Conservation (phyloP, 2,329 filamentous ascomycete species). For the Myriosclerotinia scirpicola region DNA sequence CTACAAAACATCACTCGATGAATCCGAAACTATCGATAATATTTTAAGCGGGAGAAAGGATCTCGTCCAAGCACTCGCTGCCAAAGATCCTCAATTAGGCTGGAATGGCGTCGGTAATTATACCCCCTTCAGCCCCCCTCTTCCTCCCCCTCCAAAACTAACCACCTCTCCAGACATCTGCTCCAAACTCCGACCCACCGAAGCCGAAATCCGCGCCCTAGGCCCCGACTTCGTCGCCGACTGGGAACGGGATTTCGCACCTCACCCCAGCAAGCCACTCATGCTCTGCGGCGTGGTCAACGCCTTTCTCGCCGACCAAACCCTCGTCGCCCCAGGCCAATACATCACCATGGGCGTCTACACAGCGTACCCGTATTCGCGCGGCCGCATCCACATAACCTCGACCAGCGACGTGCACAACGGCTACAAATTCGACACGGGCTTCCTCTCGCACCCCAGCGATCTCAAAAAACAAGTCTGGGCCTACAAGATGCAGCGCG, state of each 20-base stretch:
- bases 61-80: slow-evolving; percentile 47
- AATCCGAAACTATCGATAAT: slow-evolving; percentile 54
- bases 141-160: slow-evolving; percentile 1
- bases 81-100: slow-evolving; percentile 52
- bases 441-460: slow-evolving; percentile 55
- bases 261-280: slow-evolving; percentile 35
- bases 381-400: slow-evolving; percentile 61
- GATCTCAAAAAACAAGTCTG: slow-evolving; percentile 60
- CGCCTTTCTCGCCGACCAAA: slow-evolving; percentile 48
- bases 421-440: slow-evolving; percentile 55
- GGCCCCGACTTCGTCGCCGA: slow-evolving; percentile 51
- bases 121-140: too few species aligned
- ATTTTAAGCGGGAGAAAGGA: slow-evolving; percentile 51
- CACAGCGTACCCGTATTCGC: slow-evolving; percentile 60
- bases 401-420: slow-evolving; percentile 45
- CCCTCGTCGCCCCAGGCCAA: slow-evolving; percentile 44
- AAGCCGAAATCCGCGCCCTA: slow-evolving; percentile 53
- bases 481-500: slow-evolving; percentile 65
- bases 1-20: slow-evolving; percentile 49
- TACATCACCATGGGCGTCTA: slow-evolving; percentile 56
- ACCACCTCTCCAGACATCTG: slow-evolving; percentile 46
- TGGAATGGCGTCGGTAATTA: slow-evolving; percentile 52
- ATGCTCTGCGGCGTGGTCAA: slow-evolving; percentile 56
- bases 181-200: slow-evolving; percentile 56
- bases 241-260: slow-evolving; percentile 57